Percentiles rank a stretch among this genome's conserved stretches.
Evolutionary conservation across 768 basidiomycete genomes (phyloP).

Genomic region (Suillus subluteus): DNA sequence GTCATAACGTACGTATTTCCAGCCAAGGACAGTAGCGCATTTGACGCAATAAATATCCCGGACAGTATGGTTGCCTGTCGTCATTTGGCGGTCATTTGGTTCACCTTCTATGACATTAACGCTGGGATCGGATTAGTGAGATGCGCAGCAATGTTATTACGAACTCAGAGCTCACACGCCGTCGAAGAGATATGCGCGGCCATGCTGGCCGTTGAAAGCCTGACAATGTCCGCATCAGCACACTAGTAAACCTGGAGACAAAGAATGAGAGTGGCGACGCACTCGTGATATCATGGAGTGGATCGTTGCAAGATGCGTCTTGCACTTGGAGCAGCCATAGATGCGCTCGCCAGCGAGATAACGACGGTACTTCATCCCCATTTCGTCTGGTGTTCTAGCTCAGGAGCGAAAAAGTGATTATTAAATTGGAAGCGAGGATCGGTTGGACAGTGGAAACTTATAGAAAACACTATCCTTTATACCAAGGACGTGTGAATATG

Average conservation of each 20-base stretch:
- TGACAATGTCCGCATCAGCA: constrained; percentile 38
- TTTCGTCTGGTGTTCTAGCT: constrained; percentile 34
- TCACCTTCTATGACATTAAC: constrained; percentile 93
- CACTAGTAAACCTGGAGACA: constrained; percentile 4
- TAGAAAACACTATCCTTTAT: constrained; percentile 28
- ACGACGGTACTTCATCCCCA: constrained; percentile 90
- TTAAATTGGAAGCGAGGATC: constrained; percentile 8
- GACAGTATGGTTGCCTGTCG: constrained; percentile 94
- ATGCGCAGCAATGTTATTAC: constrained; percentile 17
- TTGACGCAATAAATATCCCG: constrained; percentile 95
- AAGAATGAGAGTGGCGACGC: constrained; percentile 29
- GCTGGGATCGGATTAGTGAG: constrained; percentile 43
- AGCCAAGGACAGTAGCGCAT: constrained; percentile 85
- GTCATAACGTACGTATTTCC: constrained; percentile 92
- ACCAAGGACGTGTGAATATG: constrained; percentile 33
- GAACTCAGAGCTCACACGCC: constrained; percentile 69
- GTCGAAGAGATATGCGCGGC: constrained; percentile 92
- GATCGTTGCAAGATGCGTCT: constrained; percentile 89
- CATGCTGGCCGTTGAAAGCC: constrained; percentile 98
- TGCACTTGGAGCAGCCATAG: constrained; percentile 86
- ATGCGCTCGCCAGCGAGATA: constrained; percentile 86
- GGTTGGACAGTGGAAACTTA: constrained; percentile 6
- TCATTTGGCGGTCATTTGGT: constrained; percentile 92
- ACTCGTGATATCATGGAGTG: constrained; percentile 91
- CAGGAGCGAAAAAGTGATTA: not conserved